Conservation (phyloP, 2,329 filamentous ascomycete species). For the Pyrenophora teres region DNA sequence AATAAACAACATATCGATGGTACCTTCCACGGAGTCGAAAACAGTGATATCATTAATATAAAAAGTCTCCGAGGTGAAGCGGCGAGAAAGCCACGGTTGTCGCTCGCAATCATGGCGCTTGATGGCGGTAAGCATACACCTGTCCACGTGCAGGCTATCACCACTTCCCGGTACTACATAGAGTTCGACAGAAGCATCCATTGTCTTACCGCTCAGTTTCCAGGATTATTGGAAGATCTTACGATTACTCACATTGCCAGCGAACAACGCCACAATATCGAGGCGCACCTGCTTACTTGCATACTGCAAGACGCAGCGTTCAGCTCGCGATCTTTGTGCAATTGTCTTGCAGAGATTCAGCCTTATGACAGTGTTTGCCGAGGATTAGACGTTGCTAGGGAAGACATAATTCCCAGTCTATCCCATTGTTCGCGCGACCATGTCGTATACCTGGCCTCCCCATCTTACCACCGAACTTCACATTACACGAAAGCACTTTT, state of each 20-base stretch:
- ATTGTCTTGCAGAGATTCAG: too few relatives aligned
- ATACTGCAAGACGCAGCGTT: constrained; percentile 9
- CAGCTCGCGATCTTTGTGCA: constrained; percentile 1
- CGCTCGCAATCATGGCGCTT: not conserved
- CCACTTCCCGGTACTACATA: not conserved
- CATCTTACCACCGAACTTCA: too few relatives aligned
- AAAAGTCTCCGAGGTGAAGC: too few relatives aligned
- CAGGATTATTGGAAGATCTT: constrained; percentile 3
- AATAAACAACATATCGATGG: too few relatives aligned
- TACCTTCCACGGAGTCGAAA: too few relatives aligned
- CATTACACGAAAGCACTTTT: too few relatives aligned
- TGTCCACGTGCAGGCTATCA: not conserved
- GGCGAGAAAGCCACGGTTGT: too few relatives aligned
- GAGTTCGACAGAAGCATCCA: constrained; percentile 14
- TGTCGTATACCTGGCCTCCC: too few relatives aligned
- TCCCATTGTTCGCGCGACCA: too few relatives aligned
- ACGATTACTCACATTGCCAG: constrained; percentile 4
- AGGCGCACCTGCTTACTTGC: constrained; percentile 20
- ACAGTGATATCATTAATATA: too few relatives aligned
- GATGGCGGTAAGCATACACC: not conserved
- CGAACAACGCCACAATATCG: constrained; percentile 36
- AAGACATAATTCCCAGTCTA: not conserved
- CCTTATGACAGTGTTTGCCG: too few relatives aligned
- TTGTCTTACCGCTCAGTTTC: constrained; percentile 3
- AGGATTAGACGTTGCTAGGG: constrained; percentile 30